Evolutionary conservation across 495 filamentous ascomycete species (phyloP), one percentile per base, ranked within the genome.

Genomic region (Chaetomium fimeti): DNA sequence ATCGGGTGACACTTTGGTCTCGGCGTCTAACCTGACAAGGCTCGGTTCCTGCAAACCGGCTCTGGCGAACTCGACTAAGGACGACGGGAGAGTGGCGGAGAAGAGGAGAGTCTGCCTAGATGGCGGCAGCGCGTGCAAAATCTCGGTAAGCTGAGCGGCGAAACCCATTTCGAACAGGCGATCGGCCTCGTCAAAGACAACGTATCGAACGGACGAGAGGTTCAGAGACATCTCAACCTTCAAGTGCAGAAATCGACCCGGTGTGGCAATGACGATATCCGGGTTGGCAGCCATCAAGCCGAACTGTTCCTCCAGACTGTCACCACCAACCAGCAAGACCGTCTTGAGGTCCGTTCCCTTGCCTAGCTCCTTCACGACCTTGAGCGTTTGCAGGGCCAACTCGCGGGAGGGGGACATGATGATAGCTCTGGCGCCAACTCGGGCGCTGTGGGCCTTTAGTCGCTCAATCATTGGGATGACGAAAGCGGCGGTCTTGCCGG

Each of bases 141-240:
- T 97, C 75, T 98, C 95, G 3, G 88, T 89, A 53, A 98, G 81
- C 72, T 98, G 95, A 8, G 89, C 86, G 20, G 91, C 91, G 74
- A 98, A 98, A 64, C 94, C 94, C 91, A 97, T 96, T 76, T 98
- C 94, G 76, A 98, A 98, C 3, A 98, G 80, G 54, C 94, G 83
- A 81, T 98, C 94, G 16, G 94, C 94, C 72, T 98, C 94, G 74
- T 98, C 94, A 53, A 98, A 98, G 36, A 98, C 94, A 28, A 95
- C 90, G 70, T 97, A 98, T 52, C 84, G 80, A 57, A 97, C 87
- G 13, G 89, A 93, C 3, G 87, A 89, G 36, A 98, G 79, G 71
- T 97, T 89, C 57, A 98, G 80, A 32, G 84, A 79, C 94, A 97
- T 97, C 74, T 98, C 94, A 11, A 97, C 93, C 75, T 96, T 91